Base-by-base conservation (phyloP, 2,329 filamentous ascomycete genomes). In the Furcasterigmium sp. region DNA sequence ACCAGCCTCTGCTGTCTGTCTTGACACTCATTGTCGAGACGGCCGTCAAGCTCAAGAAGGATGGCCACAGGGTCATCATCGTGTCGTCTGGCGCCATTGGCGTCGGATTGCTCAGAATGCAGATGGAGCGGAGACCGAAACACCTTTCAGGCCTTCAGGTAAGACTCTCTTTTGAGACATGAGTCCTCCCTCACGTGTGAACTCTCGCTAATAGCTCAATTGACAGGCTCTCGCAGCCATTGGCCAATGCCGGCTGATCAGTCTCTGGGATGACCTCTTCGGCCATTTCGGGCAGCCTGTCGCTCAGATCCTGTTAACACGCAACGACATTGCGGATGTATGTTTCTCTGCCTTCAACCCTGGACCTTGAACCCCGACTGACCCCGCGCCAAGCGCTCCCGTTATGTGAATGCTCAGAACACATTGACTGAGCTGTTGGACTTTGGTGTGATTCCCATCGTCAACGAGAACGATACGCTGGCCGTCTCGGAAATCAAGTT, bases 401-500 rank as follows among this genome's bases (percentile, higher is more conserved):
- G 95, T 72, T 98, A 97, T 62, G 77, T 91, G 50, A 98, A 98
- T 69, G 93, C 93, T 1, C 90, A 96, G 66, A 96, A 95, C 59
- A 97, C 93, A 0, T 87, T 98, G 61, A 78, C 82, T 41, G 89
- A 95, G 63, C 76, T 97, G 37, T 71, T 98, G 15, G 84, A 91
- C 56, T 93, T 96, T 85, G 91, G 91, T 2, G 91, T 97, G 20
- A 94, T 98, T 50, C 93, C 93, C 9, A 96, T 98, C 56, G 93
- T 98, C 51, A 98, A 98, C 58, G 93, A 98, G 68, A 98, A 98
- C 64, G 93, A 98, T 63, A 98, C 93, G 3, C 71, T 98, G 43
- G 89, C 91, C 19, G 93, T 98, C 51, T 87, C 91, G 36, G 93
- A 98, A 76, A 98, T 98, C 69, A 97, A 97, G 72, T 98, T 98